These are phyloP conservation scores for Chenopodium formosanum DNA, from an alignment of 148 eudicot species.

Conservation along the genomic window DNA sequence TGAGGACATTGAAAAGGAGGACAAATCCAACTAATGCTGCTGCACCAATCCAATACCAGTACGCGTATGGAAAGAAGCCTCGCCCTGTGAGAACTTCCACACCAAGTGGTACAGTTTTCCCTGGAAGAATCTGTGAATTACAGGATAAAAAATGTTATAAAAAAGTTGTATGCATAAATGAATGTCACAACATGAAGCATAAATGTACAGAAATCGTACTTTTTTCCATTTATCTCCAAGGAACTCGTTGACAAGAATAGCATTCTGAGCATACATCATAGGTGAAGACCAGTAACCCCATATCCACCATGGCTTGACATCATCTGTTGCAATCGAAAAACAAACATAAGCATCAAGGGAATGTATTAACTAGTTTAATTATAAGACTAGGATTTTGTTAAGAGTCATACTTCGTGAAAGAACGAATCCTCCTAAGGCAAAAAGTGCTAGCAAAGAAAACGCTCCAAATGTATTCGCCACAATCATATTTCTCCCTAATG, in stretches of 20 bases:
- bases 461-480: conserved; percentile 64
- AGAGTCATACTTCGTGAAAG: conserved; percentile 53
- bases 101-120: conserved; percentile 38
- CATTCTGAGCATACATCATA: conserved; percentile 70
- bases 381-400: background rate
- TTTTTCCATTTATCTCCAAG: conserved; percentile 60
- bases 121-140: conserved; percentile 29
- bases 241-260: conserved; percentile 66
- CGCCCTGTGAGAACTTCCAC: conserved; percentile 24
- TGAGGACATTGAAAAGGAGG: conserved; percentile 40
- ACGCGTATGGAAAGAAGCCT: conserved; percentile 43
- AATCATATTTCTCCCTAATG: conserved; percentile 57
- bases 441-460: conserved; percentile 43
- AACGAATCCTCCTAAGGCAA: conserved; percentile 61
- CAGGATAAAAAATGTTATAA: background rate
- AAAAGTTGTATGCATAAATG: background rate
- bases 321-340: conserved; percentile 32
- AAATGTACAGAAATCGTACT: conserved; percentile 35
- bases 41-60: conserved; percentile 67
- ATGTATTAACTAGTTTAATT: background rate
- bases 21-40: conserved; percentile 55
- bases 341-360: background rate
- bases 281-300: conserved; percentile 89
- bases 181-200: background rate
- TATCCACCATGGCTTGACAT: conserved; percentile 69